phyloP scores from a whole-genome alignment of 2,329 filamentous ascomycete genomes.

The Penicillium aurantiogriseum region DNA sequence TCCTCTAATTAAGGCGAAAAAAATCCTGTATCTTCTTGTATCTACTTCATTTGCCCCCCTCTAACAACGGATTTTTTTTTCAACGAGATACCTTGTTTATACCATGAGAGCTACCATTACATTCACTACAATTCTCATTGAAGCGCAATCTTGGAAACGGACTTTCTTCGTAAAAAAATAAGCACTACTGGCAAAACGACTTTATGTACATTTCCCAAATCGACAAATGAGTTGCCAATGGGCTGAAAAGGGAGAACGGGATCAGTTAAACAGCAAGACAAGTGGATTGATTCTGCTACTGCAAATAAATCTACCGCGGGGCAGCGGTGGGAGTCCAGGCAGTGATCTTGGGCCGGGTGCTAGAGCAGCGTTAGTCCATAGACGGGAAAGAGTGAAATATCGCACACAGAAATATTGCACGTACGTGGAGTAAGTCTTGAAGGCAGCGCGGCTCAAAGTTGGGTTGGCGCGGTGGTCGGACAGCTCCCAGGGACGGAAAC shows the following conservation, averaged over 20 bases:
- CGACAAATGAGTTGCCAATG: not conserved
- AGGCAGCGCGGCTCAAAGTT: slow-evolving; percentile 75
- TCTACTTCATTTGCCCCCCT: slow-evolving; percentile 16
- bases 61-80: slow-evolving; percentile 7
- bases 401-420: slow-evolving; percentile 41
- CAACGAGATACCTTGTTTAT: slow-evolving; percentile 30
- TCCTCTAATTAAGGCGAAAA: slow-evolving; percentile 46
- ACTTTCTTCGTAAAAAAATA: slow-evolving; percentile 18
- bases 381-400: not conserved
- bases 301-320: slow-evolving; percentile 31
- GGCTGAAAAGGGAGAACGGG: slow-evolving; percentile 8
- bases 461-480: slow-evolving; percentile 70
- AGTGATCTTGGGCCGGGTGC: slow-evolving; percentile 35
- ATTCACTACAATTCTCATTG: slow-evolving; percentile 8
- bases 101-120: slow-evolving; percentile 4
- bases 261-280: slow-evolving; percentile 10
- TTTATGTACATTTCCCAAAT: slow-evolving; percentile 38
- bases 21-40: slow-evolving; percentile 22
- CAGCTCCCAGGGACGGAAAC: slow-evolving; percentile 72
- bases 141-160: slow-evolving; percentile 15
- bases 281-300: slow-evolving; percentile 20
- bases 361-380: slow-evolving; percentile 15
- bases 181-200: slow-evolving; percentile 29
- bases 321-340: slow-evolving; percentile 39
- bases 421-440: slow-evolving; percentile 93